Percentiles rank a stretch among this genome's conserved stretches.
phyloP scores from a whole-genome alignment of 768 basidiomycete species.

The Trametes coccinea region DNA sequence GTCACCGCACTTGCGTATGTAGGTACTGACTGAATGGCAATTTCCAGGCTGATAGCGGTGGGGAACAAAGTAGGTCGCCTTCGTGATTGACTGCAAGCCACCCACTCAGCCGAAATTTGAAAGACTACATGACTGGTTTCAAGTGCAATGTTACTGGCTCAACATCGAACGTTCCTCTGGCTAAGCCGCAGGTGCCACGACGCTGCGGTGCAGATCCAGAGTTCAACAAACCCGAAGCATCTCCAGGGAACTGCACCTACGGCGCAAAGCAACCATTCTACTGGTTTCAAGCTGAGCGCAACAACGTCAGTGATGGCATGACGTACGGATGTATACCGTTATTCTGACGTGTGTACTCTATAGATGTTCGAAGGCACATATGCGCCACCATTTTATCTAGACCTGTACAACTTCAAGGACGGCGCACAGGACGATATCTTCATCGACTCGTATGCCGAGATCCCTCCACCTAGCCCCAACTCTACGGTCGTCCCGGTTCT shows the following conservation, averaged over 20 bases:
- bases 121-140: constrained; percentile 78
- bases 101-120: not conserved
- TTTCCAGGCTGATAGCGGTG: constrained; percentile 49
- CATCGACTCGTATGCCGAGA: constrained; percentile 48
- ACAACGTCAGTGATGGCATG: constrained; percentile 52
- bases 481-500: constrained; percentile 29
- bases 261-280: constrained; percentile 72
- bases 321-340: too few species aligned
- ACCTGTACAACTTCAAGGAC: constrained; percentile 70
- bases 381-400: constrained; percentile 65
- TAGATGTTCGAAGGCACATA: constrained; percentile 68
- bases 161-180: constrained; percentile 51
- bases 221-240: constrained; percentile 43
- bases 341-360: not conserved
- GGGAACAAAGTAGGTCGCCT: constrained; percentile 56
- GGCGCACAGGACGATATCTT: constrained; percentile 79
- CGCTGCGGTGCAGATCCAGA: constrained; percentile 63
- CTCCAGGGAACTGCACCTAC: constrained; percentile 68
- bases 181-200: constrained; percentile 57
- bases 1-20: too few species aligned
- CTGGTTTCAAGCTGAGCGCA: constrained; percentile 63
- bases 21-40: not conserved
- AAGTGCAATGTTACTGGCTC: constrained; percentile 60
- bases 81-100: not conserved
- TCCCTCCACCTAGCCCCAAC: constrained; percentile 28